phyloP scores from a whole-genome alignment of 169 alveolate genomes.

The Cyclospora cayetanensis region DNA sequence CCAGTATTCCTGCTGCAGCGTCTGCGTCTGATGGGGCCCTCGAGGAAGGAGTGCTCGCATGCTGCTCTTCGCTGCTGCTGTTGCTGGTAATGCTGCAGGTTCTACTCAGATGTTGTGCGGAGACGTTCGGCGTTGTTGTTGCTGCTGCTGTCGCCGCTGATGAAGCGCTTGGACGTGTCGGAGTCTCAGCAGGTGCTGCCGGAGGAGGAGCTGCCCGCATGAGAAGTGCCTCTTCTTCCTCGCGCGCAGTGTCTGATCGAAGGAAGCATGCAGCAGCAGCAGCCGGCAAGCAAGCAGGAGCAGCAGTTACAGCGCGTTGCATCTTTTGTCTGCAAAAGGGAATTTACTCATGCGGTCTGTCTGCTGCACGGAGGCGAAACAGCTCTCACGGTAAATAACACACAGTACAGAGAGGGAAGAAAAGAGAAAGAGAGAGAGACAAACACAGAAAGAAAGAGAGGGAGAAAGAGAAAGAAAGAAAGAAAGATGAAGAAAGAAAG shows the following conservation, averaged over 20 bases:
- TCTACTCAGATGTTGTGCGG: background rate
- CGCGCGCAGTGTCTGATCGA: background rate
- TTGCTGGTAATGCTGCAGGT: background rate
- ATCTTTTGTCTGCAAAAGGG: too few species aligned
- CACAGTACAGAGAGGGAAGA: too few species aligned
- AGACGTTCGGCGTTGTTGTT: background rate
- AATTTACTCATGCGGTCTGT: too few species aligned
- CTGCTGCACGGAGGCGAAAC: too few species aligned
- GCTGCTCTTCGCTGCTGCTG: background rate
- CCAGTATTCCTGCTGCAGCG: background rate
- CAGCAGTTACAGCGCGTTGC: background rate
- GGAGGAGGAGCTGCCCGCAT: background rate
- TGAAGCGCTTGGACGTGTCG: too few species aligned
- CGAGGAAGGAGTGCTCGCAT: too few species aligned
- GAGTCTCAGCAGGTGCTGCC: background rate
- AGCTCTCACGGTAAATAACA: too few species aligned
- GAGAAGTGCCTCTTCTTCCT: background rate
- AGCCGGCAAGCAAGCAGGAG: background rate
- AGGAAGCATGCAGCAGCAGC: background rate
- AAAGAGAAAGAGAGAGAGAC: too few species aligned
- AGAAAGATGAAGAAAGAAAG: too few species aligned
- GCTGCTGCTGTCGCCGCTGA: background rate
- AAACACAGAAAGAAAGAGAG: too few species aligned
- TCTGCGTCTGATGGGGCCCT: background rate
- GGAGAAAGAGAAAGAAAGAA: too few species aligned